A percentile compares a stretch with the other conserved stretches of the same genome.
These are phyloP conservation scores for Talaromyces albobiverticillius DNA, from an alignment of 2,329 filamentous ascomycete species.

Conservation along the genomic window DNA sequence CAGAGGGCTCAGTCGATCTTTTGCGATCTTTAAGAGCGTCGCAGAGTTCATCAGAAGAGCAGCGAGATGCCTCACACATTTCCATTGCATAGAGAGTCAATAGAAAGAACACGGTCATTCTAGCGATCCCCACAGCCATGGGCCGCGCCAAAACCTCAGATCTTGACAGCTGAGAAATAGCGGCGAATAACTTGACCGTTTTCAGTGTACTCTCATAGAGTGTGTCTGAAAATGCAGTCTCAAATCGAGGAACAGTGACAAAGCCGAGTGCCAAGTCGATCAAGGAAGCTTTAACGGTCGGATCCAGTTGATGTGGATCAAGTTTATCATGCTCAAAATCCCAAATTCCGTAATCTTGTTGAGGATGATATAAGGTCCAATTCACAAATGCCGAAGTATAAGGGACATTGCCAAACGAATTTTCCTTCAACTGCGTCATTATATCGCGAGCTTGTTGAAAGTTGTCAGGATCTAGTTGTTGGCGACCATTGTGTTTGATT, in stretches of 20 bases:
- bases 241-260: conserved; percentile 4
- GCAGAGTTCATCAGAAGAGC: conserved; percentile 16
- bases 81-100: conserved; percentile 17
- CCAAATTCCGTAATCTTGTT: neutral
- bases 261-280: neutral
- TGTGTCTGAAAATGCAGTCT: neutral
- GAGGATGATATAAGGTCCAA: neutral
- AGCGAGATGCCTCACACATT: conserved; percentile 20
- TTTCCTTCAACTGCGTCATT: neutral
- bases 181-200: conserved; percentile 19
- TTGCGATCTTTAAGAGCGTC: conserved; percentile 13
- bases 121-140: conserved; percentile 11
- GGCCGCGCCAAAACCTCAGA: conserved; percentile 15
- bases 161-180: conserved; percentile 15
- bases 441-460: neutral
- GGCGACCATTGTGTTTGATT: neutral
- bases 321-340: neutral
- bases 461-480: neutral
- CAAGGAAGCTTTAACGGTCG: neutral
- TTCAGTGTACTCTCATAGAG: conserved; percentile 14
- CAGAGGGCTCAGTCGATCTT: neutral
- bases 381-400: neutral
- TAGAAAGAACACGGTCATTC: conserved; percentile 17
- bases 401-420: neutral
- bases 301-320: neutral